Evolutionary conservation across 2,329 filamentous ascomycete species (phyloP), one percentile per base, ranked within the genome.

Genomic region (Emergomyces pasteurianus): DNA sequence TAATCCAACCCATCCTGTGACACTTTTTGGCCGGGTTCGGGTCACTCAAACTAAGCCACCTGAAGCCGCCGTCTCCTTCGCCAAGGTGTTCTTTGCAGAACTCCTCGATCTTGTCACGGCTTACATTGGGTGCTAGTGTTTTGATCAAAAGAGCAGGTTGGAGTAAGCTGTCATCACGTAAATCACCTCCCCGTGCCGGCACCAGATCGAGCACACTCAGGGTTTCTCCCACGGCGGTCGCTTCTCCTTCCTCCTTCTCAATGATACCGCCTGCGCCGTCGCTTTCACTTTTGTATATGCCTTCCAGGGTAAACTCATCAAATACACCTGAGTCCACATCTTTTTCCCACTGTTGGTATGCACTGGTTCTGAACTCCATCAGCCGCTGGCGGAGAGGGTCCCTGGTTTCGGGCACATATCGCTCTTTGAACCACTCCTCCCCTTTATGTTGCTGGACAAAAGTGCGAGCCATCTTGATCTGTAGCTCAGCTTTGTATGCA

Each of bases 1-100:
- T 94, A 63, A 99, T 95, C 92, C 95, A 99, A 26, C 94, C 94
- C 74, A 99, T 97, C 26, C 94, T 87, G 72, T 99, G 94, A 70
- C 92, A 99, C 65, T 95, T 88, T 77, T 99, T 99, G 69, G 90
- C 88, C 1, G 94, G 94, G 70, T 99, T 99, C 0, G 94, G 94
- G 69, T 99, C 94, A 66, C 92, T 96, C 57, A 99, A 81, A 40
- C 92, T 97, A 5, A 99, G 80, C 86, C 92, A 97, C 71, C 92
- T 95, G 78, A 94, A 96, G 2, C 92, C 92, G 58, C 92, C 92
- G 65, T 94, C 87, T 54, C 86, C 87, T 69, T 96, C 92, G 16
- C 92, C 92, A 3, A 97, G 83, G 71, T 96, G 88, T 73, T 96
- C 92, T 71, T 91, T 94, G 75, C 92, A 96, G 69, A 97, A 96